Base-by-base conservation (phyloP, 805 yeast species). In the Spathaspora passalidarum region DNA sequence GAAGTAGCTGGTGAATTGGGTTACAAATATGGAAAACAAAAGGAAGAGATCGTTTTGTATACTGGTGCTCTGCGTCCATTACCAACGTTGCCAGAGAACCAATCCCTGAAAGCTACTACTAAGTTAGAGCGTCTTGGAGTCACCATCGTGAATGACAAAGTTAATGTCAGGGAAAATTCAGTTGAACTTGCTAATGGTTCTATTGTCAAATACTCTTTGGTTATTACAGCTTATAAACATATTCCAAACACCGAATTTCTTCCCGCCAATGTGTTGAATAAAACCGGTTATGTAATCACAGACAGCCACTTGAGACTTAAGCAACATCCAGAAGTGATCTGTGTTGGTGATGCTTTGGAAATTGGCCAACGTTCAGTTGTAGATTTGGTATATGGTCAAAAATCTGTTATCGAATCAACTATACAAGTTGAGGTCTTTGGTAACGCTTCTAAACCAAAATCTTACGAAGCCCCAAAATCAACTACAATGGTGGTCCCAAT, bases 1-100 rank as follows among this genome's bases (percentile, higher is more conserved):
- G 75, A 71, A 47, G 38, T 56, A 10, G 65, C 72, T 6, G 72
- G 69, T 9, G 76, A 70, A 44, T 52, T 70, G 25, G 72, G 62
- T 2, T 46, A 26, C 16, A 43, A 35, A 11, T 58, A 43, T 38
- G 53, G 56, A 10, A 42, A 43, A 5, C 40, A 44, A 16, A 49
- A 53, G 21, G 34, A 52, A 17, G 42, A 23, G 42, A 59, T 63
- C 14, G 52, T 57, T 6, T 51, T 63, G 29, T 56, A 51, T 47
- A 52, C 66, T 6, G 65, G 63, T 40, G 14, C 60, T 41, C 4
- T 38, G 39, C 46, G 40, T 20, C 59, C 59, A 8, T 48, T 57
- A 45, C 21, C 29, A 9, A 42, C 36, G 1, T 42, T 42, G 17
- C 29, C 39, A 9, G 16, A 38, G 13, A 1, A n/a, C 18, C n/a